Evolutionary conservation across 2,329 filamentous ascomycete genomes (phyloP).

Genomic region (Cladosporium sp.): DNA sequence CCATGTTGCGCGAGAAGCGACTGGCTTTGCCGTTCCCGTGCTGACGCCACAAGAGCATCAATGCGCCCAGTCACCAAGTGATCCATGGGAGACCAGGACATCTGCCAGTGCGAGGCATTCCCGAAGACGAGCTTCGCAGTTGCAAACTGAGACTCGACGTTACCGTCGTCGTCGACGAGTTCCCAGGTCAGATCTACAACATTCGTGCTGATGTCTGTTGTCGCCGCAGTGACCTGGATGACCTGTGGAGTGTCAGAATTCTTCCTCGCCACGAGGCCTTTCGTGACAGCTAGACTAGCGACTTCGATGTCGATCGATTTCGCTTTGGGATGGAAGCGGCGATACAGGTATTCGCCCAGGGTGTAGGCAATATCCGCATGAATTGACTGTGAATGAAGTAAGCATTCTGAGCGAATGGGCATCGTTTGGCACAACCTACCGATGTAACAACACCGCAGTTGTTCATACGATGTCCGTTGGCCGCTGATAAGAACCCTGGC

Average conservation of each 20-base stretch:
- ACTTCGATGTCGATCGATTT: too few relatives aligned
- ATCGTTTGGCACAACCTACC: too few relatives aligned
- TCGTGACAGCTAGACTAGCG: constrained; percentile 13
- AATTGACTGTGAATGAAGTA: too few relatives aligned
- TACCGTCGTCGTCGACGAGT: constrained; percentile 27
- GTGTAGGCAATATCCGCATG: too few relatives aligned
- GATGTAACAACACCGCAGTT: too few relatives aligned
- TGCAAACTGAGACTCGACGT: constrained; percentile 26
- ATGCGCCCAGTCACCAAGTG: constrained; percentile 29
- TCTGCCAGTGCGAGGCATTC: constrained; percentile 24
- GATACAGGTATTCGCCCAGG: too few relatives aligned
- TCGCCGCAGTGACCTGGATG: constrained; percentile 10
- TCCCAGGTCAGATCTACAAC: constrained; percentile 12
- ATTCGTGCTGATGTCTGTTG: constrained; percentile 4
- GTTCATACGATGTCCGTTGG: too few relatives aligned
- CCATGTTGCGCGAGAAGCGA: constrained; percentile 29
- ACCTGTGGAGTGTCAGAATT: constrained; percentile 10
- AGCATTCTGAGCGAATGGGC: too few relatives aligned
- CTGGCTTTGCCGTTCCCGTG: constrained; percentile 26
- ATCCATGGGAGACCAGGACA: constrained; percentile 22
- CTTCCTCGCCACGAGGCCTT: constrained; percentile 14
- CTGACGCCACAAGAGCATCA: constrained; percentile 24
- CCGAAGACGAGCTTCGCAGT: constrained; percentile 23
- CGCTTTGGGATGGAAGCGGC: too few relatives aligned
- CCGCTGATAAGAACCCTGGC: too few relatives aligned